Conservation (phyloP, 2,329 filamentous ascomycete genomes). For the Trichoderma harzianum region DNA sequence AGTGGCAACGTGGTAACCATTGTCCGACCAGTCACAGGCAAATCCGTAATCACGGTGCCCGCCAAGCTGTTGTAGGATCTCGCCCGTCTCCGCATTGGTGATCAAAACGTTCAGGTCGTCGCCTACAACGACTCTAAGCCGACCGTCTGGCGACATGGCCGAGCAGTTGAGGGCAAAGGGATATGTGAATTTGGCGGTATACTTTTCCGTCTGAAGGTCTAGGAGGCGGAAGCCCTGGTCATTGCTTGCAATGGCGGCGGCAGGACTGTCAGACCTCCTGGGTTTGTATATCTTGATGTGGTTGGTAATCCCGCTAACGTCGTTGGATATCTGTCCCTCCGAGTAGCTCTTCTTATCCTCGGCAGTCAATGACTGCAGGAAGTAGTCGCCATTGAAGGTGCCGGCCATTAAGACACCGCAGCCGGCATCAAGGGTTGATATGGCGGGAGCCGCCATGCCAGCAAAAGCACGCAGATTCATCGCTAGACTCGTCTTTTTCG, state of each 20-base stretch:
- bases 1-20: constrained; percentile 73
- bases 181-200: constrained; percentile 53
- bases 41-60: constrained; percentile 71
- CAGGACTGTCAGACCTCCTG: constrained; percentile 49
- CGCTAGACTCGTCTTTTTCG: constrained; percentile 42
- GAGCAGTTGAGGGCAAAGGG: constrained; percentile 68
- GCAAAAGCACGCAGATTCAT: constrained; percentile 42
- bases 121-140: constrained; percentile 69
- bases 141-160: constrained; percentile 66
- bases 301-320: constrained; percentile 59
- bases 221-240: constrained; percentile 57
- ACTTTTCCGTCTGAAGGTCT: constrained; percentile 57
- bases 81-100: constrained; percentile 64
- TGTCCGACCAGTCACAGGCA: constrained; percentile 74
- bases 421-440: constrained; percentile 51
- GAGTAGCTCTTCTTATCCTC: constrained; percentile 34
- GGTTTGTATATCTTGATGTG: constrained; percentile 57
- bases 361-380: constrained; percentile 45
- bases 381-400: constrained; percentile 56
- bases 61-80: constrained; percentile 53
- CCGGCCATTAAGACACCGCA: constrained; percentile 58
- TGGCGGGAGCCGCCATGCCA: constrained; percentile 34
- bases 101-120: constrained; percentile 65
- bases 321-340: constrained; percentile 47
- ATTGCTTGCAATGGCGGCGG: constrained; percentile 61